Evolutionary conservation across 1,284 basidiomycete species (phyloP).

Genomic region (Ceratobasidium sp.): DNA sequence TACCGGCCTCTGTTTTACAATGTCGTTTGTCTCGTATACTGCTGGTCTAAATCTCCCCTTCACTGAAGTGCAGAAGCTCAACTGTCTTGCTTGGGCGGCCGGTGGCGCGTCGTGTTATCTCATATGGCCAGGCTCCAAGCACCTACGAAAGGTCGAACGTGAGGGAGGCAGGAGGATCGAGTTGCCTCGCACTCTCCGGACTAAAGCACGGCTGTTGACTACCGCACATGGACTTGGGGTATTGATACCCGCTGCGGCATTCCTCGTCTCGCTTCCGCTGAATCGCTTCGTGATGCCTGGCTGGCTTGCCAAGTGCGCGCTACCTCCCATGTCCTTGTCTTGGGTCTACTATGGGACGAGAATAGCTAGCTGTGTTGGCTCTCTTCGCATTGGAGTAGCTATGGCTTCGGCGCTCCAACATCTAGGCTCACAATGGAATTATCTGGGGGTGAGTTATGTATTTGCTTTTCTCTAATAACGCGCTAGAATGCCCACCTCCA

Average conservation of each 20-base stretch:
- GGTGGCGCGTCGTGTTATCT: background rate
- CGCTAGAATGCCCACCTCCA: background rate
- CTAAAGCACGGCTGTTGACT: slow-evolving; percentile 2
- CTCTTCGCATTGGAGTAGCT: background rate
- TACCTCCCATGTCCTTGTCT: slow-evolving; percentile 9
- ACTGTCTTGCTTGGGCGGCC: slow-evolving; percentile 14
- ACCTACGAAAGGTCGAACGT: background rate
- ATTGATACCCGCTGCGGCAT: slow-evolving; percentile 15
- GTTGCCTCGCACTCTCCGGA: background rate
- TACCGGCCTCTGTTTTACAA: background rate
- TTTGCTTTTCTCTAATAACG: background rate
- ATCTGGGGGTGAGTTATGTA: slow-evolving; percentile 6
- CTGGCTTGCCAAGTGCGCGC: slow-evolving; percentile 1
- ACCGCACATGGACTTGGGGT: slow-evolving; percentile 30
- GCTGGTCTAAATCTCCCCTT: slow-evolving; percentile 19
- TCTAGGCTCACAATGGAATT: slow-evolving; percentile 33
- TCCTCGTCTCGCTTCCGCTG: slow-evolving; percentile 24
- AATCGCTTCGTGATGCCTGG: slow-evolving; percentile 7
- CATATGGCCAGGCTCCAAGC: slow-evolving; percentile 15
- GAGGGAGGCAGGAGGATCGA: slow-evolving; percentile 14
- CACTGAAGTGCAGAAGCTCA: slow-evolving; percentile 14
- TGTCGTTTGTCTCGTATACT: slow-evolving; percentile 19
- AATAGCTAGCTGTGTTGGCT: slow-evolving; percentile 8
- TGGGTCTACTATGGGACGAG: slow-evolving; percentile 11
- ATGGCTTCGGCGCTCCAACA: slow-evolving; percentile 3